Evolutionary conservation across 495 filamentous ascomycete genomes (phyloP).

Genomic region (Cercophora samala): DNA sequence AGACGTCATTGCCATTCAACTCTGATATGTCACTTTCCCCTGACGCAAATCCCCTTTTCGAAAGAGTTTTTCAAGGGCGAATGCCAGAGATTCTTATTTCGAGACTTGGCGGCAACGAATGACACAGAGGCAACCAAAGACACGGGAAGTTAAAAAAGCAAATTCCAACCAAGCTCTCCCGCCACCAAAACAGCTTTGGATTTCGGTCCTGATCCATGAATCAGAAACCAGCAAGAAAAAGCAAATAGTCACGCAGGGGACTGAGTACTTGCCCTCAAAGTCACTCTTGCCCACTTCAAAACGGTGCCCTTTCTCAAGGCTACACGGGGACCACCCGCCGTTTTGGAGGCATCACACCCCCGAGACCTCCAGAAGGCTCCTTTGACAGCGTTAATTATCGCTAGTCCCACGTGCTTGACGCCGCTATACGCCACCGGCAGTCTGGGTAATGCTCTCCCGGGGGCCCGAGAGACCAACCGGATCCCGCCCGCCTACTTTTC

Average conservation of each 20-base stretch:
- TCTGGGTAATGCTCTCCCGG: not conserved
- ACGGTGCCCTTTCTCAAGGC: not conserved
- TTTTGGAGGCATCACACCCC: not conserved
- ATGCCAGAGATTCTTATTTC: not conserved
- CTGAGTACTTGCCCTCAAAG: not conserved
- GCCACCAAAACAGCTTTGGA: not conserved
- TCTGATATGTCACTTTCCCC: not conserved
- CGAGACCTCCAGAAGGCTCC: not conserved
- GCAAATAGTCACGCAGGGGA: not conserved
- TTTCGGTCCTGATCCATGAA: not conserved
- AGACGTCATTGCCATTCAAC: not conserved
- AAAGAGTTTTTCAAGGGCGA: too few relatives aligned
- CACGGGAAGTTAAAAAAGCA: not conserved
- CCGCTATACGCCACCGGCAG: not conserved
- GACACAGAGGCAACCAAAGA: not conserved
- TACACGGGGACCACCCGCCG: not conserved
- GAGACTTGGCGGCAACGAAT: not conserved
- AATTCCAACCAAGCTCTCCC: not conserved
- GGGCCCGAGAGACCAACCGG: not conserved
- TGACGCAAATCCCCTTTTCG: not conserved
- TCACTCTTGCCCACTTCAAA: not conserved
- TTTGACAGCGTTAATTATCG: not conserved
- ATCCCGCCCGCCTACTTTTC: not conserved
- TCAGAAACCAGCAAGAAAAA: not conserved
- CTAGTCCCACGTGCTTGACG: not conserved